Percentiles rank a stretch among this genome's conserved stretches.
Conservation (phyloP, 371 early-diverging fungal species). For the Mortierella sp. region DNA sequence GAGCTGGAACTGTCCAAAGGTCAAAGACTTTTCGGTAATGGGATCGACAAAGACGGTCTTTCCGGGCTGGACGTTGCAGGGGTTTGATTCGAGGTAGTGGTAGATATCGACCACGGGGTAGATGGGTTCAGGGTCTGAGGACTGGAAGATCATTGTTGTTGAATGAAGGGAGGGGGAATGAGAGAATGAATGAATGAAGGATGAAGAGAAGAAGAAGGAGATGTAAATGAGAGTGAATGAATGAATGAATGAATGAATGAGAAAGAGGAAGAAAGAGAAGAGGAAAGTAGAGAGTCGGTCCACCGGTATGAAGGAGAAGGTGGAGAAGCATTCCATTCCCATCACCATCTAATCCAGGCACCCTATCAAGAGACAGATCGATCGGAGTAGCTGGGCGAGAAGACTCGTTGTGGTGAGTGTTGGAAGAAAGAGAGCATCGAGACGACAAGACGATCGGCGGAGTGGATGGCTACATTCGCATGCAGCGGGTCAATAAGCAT, state of each 20-base stretch:
- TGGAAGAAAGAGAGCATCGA: neutral
- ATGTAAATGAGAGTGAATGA: neutral
- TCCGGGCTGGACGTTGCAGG: conserved; percentile 56
- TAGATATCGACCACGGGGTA: conserved; percentile 78
- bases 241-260: neutral
- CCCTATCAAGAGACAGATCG: conserved; percentile 12
- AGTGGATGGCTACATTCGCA: neutral
- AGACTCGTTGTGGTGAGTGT: neutral
- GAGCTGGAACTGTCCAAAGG: conserved; percentile 74
- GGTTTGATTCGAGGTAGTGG: conserved; percentile 70
- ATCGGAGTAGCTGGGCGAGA: neutral
- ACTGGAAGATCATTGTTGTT: conserved; percentile 61
- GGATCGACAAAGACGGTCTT: conserved; percentile 72
- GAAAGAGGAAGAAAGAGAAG: neutral
- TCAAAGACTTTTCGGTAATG: conserved; percentile 63
- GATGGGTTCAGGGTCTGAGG: conserved; percentile 62
- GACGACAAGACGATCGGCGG: neutral
- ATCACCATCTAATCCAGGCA: neutral
- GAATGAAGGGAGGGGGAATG: conserved; percentile 1
- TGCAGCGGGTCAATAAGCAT: neutral
- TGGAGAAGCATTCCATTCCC: neutral
- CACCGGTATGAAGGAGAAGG: neutral
- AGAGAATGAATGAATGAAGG: conserved; percentile 6
- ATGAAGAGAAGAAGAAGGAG: neutral
- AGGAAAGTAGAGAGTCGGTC: neutral